phyloP scores from a whole-genome alignment of 2,329 filamentous ascomycete genomes.

The Zasmidium angulare region DNA sequence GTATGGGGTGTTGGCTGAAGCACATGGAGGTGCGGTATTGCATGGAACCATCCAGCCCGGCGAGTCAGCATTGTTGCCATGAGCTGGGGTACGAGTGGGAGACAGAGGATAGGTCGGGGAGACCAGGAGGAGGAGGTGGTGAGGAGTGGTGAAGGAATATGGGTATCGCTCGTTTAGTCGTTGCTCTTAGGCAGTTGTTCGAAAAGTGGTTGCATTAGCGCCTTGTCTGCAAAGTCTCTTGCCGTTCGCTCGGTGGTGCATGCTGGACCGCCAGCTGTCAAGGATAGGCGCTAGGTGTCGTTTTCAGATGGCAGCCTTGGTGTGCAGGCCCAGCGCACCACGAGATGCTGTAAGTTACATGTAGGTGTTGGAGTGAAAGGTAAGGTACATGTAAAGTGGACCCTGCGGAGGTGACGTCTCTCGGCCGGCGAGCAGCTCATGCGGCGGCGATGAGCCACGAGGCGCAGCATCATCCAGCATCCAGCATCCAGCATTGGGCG shows the following conservation, averaged over 20 bases:
- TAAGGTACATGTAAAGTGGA: neutral
- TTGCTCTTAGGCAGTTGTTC: neutral
- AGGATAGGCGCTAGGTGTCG: neutral
- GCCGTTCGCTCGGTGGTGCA: neutral
- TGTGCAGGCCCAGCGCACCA: neutral
- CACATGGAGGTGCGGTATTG: conserved; percentile 59
- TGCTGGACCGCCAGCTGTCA: neutral
- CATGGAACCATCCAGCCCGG: conserved; percentile 61
- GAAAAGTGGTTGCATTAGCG: neutral
- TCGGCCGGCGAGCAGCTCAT: neutral
- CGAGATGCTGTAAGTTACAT: neutral
- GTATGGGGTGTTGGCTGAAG: conserved; percentile 64
- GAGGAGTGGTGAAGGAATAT: neutral
- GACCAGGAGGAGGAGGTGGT: neutral
- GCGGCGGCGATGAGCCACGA: neutral
- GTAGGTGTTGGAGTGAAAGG: too few relatives aligned
- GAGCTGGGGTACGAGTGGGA: too few relatives aligned
- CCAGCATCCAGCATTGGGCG: neutral
- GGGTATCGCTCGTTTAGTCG: neutral
- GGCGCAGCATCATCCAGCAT: too few relatives aligned
- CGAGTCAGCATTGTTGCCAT: conserved; percentile 42
- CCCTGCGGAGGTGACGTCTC: neutral
- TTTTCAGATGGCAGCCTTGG: neutral
- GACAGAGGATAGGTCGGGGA: too few relatives aligned
- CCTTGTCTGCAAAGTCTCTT: neutral